These are phyloP conservation scores for Candida tibetensis DNA, from an alignment of 805 yeast species.

Conservation along the genomic window DNA sequence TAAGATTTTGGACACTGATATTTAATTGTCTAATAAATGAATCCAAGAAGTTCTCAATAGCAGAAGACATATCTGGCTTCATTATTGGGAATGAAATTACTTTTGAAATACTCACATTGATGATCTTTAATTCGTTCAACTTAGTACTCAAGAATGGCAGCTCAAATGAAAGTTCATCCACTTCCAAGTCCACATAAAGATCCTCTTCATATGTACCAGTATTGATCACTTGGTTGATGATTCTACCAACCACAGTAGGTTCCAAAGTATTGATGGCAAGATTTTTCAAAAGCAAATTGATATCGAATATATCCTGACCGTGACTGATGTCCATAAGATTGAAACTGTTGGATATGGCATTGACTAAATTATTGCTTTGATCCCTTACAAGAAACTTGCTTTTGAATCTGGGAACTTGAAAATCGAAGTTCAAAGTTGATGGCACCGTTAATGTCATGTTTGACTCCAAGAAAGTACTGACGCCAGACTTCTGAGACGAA, in stretches of 20 bases:
- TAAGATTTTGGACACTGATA: conserved; percentile 10
- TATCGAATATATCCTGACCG: neutral
- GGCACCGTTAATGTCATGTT: conserved; percentile 5
- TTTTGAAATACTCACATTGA: conserved; percentile 3
- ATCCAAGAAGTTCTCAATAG: conserved; percentile 1
- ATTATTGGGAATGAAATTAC: neutral
- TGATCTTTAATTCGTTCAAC: conserved; percentile 5
- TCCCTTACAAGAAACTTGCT: conserved; percentile 8
- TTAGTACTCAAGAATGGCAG: conserved; percentile 4
- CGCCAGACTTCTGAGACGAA: neutral
- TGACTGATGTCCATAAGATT: conserved; percentile 4
- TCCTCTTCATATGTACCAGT: neutral
- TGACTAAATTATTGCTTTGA: conserved; percentile 4
- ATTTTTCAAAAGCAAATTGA: conserved; percentile 7
- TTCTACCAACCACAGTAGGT: conserved; percentile 14
- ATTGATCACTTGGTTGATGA: conserved; percentile 12
- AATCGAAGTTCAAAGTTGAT: conserved; percentile 1
- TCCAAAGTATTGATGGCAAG: conserved; percentile 11
- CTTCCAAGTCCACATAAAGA: conserved; percentile 11
- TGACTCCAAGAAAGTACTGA: conserved; percentile 4
- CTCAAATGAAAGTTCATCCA: conserved; percentile 12
- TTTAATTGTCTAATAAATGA: conserved; percentile 10
- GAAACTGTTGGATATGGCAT: conserved; percentile 10
- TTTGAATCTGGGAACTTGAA: conserved; percentile 8
- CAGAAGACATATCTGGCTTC: neutral